Base-by-base conservation (phyloP, 2,329 filamentous ascomycete genomes). In the Sporothrix mexicana region DNA sequence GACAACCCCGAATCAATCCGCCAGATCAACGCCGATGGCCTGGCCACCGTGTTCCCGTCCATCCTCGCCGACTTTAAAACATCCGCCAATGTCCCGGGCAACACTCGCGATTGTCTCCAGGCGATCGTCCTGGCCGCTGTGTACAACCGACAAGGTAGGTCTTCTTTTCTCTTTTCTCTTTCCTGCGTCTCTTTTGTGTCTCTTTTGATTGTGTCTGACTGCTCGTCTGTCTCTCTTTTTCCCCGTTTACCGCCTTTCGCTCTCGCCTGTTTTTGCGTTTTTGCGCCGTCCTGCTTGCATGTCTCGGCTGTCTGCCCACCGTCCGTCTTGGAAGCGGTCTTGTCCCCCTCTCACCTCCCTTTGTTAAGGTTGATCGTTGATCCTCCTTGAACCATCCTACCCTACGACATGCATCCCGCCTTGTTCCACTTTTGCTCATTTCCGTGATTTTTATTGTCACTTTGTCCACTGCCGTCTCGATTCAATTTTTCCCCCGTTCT, bases 1-100 rank as follows among this genome's bases (percentile, higher is more conserved):
- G 95, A 98, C 80, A 88, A 90, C 69, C 90, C 91, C 66, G 88
- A 91, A 75, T 87, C 88, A 73, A 84, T 89, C 73, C 90, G 92
- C 78, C 88, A 93, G 79, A 86, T 97, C 72, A 90, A 95, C 78
- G 88, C 91, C 15, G 85, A 89, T 41, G 87, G 84, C 72, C 86
- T 96, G 59, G 84, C 87, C 64, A 82, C 81, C 73, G 90, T 88
- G 76, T 93, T 92, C 77, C 87, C 91, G 74, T 87, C 91, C 17
- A 92, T 89, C 77, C 87, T 95, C 74, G 88, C 90, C 74, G 89
- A 91, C 71, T 92, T 94, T 79, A 91, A 92, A 79, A 91, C 92
- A 41, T 93, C 93, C 6, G 84, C 88, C 59, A 88, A 89, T 73
- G 88, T 88, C 47, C 88, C 92, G 5, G 92, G 94, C 77, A 91